Conservation (phyloP, 2,329 filamentous ascomycete species). For the Rhynchosporium secalis region DNA sequence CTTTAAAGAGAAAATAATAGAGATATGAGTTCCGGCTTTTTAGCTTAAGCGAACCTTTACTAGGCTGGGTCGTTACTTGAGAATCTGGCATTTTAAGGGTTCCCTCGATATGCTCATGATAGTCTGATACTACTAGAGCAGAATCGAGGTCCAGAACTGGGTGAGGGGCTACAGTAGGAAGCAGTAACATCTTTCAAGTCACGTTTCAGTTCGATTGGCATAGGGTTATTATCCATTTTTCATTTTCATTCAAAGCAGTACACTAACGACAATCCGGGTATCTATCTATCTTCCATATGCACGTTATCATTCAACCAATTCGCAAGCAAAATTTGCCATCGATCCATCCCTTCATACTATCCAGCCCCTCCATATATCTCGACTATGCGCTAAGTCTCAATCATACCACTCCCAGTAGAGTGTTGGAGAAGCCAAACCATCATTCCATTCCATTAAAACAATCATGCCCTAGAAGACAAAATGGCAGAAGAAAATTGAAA, state of each 20-base stretch:
- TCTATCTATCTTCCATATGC: constrained; percentile 2
- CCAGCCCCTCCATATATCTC: background rate
- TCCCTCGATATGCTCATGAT: too few species aligned
- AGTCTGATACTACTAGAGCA: too few species aligned
- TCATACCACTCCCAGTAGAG: background rate
- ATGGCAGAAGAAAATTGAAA: background rate
- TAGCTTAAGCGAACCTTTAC: too few species aligned
- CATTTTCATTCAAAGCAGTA: background rate
- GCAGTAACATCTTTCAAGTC: too few species aligned
- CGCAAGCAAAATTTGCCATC: background rate
- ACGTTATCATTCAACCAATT: background rate
- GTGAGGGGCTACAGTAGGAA: too few species aligned
- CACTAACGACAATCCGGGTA: constrained; percentile 9
- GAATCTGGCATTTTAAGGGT: too few species aligned
- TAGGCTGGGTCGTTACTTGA: too few species aligned
- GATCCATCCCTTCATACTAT: background rate
- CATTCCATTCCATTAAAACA: background rate
- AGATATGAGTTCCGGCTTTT: too few species aligned
- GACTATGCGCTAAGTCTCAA: background rate
- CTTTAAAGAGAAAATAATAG: too few species aligned
- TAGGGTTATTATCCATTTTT: background rate
- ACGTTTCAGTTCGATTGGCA: too few species aligned
- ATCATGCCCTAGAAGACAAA: background rate
- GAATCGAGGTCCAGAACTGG: too few species aligned
- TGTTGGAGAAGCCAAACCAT: background rate